Percentiles rank a stretch among this genome's conserved stretches.
Evolutionary conservation across 768 basidiomycete species (phyloP).

Genomic region (Russula griseocarnosa): DNA sequence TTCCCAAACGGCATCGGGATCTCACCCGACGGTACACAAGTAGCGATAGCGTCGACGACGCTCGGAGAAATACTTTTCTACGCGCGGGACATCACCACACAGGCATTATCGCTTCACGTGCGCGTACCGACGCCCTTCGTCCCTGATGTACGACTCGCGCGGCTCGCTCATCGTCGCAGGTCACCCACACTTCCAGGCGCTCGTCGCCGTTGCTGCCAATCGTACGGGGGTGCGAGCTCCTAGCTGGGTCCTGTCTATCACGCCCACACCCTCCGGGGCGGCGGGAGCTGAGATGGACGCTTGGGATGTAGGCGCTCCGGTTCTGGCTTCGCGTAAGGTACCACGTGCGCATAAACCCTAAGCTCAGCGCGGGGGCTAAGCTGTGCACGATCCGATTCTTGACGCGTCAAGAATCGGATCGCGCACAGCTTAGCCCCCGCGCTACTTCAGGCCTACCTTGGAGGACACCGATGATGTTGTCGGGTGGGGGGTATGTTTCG

Average conservation of each 20-base stretch:
- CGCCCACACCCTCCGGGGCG: conserved; percentile 28
- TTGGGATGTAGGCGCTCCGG: conserved; percentile 47
- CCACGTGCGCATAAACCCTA: too few relatives aligned
- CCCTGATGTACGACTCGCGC: conserved; percentile 52
- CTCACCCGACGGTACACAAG: conserved; percentile 43
- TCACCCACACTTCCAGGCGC: conserved; percentile 58
- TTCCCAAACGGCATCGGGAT: conserved; percentile 70
- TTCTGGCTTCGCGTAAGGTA: conserved; percentile 45
- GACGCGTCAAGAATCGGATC: too few relatives aligned
- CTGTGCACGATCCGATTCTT: too few relatives aligned
- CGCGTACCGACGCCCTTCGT: conserved; percentile 52
- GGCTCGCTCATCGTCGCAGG: conserved; percentile 56
- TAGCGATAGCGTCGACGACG: conserved; percentile 58
- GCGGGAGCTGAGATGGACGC: conserved; percentile 19
- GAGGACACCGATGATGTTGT: too few relatives aligned
- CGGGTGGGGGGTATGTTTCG: too few relatives aligned
- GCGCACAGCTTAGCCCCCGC: too few relatives aligned
- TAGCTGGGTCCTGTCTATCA: conserved; percentile 57
- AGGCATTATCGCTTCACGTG: conserved; percentile 41
- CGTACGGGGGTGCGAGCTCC: conserved; percentile 41
- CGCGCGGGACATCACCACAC: conserved; percentile 43
- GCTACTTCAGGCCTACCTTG: too few relatives aligned
- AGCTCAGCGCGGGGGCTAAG: too few relatives aligned
- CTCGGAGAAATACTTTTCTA: conserved; percentile 49
- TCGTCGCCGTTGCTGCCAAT: conserved; percentile 45